Conservation (phyloP, 441 rosid genomes). For the Populus hybrid region DNA sequence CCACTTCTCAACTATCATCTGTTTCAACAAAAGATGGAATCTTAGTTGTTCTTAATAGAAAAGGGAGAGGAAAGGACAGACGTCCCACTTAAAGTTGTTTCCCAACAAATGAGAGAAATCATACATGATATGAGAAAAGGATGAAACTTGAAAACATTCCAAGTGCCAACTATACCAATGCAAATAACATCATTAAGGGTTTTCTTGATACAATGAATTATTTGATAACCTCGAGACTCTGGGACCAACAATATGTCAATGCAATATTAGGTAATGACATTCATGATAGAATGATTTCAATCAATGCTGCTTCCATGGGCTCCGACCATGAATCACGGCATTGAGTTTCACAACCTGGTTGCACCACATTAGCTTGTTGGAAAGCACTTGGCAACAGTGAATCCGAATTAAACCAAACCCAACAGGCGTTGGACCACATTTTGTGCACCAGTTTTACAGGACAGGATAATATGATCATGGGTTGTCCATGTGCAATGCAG, state of each 20-base stretch:
- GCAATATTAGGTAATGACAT: slow-evolving; percentile 23
- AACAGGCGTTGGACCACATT: slow-evolving; percentile 27
- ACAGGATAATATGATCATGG: slow-evolving; percentile 39
- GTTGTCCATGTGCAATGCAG: slow-evolving; percentile 45
- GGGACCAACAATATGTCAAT: slow-evolving; percentile 32
- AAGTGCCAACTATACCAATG: slow-evolving; percentile 20
- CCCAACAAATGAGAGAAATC: slow-evolving; percentile 23
- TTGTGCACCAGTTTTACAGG: slow-evolving; percentile 41
- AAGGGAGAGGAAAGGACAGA: slow-evolving; percentile 14
- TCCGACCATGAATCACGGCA: slow-evolving; percentile 53
- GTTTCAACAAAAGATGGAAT: slow-evolving; percentile 31
- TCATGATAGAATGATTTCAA: slow-evolving; percentile 28
- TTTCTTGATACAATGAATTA: slow-evolving; percentile 26
- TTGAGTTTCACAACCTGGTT: slow-evolving; percentile 44
- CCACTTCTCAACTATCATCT: slow-evolving; percentile 84
- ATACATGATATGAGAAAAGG: slow-evolving; percentile 28
- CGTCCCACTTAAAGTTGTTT: slow-evolving; percentile 33
- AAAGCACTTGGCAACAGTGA: slow-evolving; percentile 36
- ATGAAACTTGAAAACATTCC: slow-evolving; percentile 29
- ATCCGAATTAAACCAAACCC: slow-evolving; percentile 30
- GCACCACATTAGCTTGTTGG: slow-evolving; percentile 28
- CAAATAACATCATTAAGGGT: slow-evolving; percentile 17
- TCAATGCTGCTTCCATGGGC: slow-evolving; percentile 38
- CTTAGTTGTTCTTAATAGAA: slow-evolving; percentile 17
- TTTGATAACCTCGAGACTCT: slow-evolving; percentile 24